Evolutionary conservation across 768 basidiomycete species (phyloP).

Genomic region (Hygrocybe punicea): DNA sequence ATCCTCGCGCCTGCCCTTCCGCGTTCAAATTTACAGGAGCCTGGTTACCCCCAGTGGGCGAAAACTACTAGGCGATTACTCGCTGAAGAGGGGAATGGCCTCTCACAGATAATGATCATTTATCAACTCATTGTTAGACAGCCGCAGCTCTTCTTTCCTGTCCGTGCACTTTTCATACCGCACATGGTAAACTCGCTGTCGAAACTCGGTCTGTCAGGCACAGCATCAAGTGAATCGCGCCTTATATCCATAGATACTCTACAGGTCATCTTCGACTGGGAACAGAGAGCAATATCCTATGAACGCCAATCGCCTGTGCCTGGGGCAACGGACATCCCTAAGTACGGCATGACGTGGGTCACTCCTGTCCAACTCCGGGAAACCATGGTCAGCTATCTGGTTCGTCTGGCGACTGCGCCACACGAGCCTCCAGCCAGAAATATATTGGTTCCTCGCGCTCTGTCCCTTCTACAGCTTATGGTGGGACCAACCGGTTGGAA

Average conservation of each 20-base stretch:
- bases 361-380: conserved; percentile 81
- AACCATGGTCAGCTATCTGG: conserved; percentile 90
- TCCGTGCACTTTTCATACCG: conserved; percentile 87
- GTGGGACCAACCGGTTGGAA: conserved; percentile 83
- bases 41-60: conserved; percentile 77
- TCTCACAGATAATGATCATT: conserved; percentile 67
- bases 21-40: conserved; percentile 52
- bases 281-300: conserved; percentile 54
- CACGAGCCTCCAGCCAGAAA: conserved; percentile 50
- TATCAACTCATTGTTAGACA: conserved; percentile 93
- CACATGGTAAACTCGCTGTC: conserved; percentile 88
- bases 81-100: conserved; percentile 70
- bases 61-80: conserved; percentile 79
- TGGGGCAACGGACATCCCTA: conserved; percentile 10
- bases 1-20: conserved; percentile 82
- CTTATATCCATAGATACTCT: conserved; percentile 84
- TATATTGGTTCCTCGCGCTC: conserved; percentile 57
- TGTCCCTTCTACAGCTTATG: conserved; percentile 69
- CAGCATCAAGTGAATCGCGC: conserved; percentile 76
- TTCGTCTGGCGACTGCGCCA: conserved; percentile 78
- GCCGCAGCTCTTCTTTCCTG: conserved; percentile 86
- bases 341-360: conserved; percentile 49
- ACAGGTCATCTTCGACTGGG: conserved; percentile 93
- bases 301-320: conserved; percentile 18
- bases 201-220: conserved; percentile 78